Percentiles rank a stretch among this genome's conserved stretches.
phyloP scores from a whole-genome alignment of 2,329 filamentous ascomycete genomes.

The Ophiocordyceps camponoti-saundersi region DNA sequence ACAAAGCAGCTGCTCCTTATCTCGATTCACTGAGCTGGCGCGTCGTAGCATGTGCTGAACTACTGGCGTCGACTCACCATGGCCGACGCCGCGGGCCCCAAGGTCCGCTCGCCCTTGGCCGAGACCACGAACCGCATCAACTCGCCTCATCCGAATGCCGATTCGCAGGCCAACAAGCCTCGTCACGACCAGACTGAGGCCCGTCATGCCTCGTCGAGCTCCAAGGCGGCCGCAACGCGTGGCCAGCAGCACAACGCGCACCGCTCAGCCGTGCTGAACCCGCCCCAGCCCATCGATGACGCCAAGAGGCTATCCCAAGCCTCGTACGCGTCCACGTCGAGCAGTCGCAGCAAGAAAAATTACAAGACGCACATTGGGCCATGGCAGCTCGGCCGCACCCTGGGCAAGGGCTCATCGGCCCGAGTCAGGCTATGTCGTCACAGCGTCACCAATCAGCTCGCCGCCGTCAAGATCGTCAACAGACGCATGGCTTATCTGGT shows the following conservation, averaged over 20 bases:
- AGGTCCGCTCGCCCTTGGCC: conserved; percentile 22
- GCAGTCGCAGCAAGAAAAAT: conserved; percentile 21
- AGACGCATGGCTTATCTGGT: conserved; percentile 65
- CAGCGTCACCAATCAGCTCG: conserved; percentile 57
- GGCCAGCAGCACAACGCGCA: conserved; percentile 4
- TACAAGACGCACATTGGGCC: conserved; percentile 71
- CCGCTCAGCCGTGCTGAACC: conserved; percentile 8
- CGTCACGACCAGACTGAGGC: conserved; percentile 9
- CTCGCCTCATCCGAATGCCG: conserved; percentile 14
- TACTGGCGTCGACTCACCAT: conserved; percentile 7
- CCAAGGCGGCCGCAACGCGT: too few species aligned
- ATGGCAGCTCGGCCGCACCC: conserved; percentile 78
- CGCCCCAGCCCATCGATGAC: conserved; percentile 15
- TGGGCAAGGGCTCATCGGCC: conserved; percentile 81
- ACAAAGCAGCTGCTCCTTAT: neutral
- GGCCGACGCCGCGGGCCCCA: conserved; percentile 14
- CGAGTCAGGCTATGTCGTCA: conserved; percentile 78
- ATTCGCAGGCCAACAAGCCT: conserved; percentile 13
- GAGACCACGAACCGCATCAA: conserved; percentile 32
- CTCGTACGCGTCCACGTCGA: conserved; percentile 23
- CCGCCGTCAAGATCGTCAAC: conserved; percentile 90
- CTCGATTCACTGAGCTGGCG: neutral
- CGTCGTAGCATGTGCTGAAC: conserved; percentile 18
- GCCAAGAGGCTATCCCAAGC: conserved; percentile 21
- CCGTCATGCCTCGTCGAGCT: neutral